Percentiles rank a stretch among this genome's conserved stretches.
These are phyloP conservation scores for Exophiala oligosperma DNA, from an alignment of 2,329 filamentous ascomycete species.

Conservation along the genomic window DNA sequence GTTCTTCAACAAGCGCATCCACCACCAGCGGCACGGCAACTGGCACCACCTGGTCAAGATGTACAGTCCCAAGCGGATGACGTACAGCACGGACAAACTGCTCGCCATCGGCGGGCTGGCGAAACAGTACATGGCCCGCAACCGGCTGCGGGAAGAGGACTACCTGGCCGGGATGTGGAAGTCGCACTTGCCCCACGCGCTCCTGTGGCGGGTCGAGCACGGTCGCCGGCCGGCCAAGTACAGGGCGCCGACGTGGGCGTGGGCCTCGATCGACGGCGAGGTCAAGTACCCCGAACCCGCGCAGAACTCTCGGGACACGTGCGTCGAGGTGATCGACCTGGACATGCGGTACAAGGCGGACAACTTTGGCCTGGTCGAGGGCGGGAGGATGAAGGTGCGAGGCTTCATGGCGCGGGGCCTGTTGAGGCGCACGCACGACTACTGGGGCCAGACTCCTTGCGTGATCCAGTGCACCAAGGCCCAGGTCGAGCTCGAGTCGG, in stretches of 20 bases:
- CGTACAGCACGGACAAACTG: slow-evolving; percentile 29
- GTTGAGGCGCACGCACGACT: slow-evolving; percentile 27
- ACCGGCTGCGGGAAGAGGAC: slow-evolving; percentile 24
- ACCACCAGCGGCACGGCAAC: slow-evolving; percentile 29
- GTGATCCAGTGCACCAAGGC: slow-evolving; percentile 24
- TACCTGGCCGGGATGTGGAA: slow-evolving; percentile 30
- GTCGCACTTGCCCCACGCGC: slow-evolving; percentile 24
- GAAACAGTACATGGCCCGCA: slow-evolving; percentile 28
- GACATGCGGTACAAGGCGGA: slow-evolving; percentile 24
- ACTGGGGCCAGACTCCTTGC: slow-evolving; percentile 28
- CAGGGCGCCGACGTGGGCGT: slow-evolving; percentile 30
- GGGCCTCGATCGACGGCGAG: slow-evolving; percentile 29
- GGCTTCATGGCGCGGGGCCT: slow-evolving; percentile 30
- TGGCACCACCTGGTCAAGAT: slow-evolving; percentile 30
- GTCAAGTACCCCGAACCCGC: slow-evolving; percentile 27
- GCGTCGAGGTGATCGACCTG: slow-evolving; percentile 28
- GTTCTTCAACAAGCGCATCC: slow-evolving; percentile 28
- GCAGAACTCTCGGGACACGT: slow-evolving; percentile 24
- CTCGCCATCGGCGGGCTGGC: slow-evolving; percentile 27
- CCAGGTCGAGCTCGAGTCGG: slow-evolving; percentile 26
- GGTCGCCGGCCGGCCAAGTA: slow-evolving; percentile 26
- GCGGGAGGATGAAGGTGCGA: slow-evolving; percentile 24
- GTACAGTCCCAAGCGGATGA: slow-evolving; percentile 28
- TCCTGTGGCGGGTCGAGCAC: slow-evolving; percentile 28
- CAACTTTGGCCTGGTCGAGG: slow-evolving; percentile 26